Evolutionary conservation across 2,329 filamentous ascomycete species (phyloP).

Genomic region (Alternaria brassicicola): DNA sequence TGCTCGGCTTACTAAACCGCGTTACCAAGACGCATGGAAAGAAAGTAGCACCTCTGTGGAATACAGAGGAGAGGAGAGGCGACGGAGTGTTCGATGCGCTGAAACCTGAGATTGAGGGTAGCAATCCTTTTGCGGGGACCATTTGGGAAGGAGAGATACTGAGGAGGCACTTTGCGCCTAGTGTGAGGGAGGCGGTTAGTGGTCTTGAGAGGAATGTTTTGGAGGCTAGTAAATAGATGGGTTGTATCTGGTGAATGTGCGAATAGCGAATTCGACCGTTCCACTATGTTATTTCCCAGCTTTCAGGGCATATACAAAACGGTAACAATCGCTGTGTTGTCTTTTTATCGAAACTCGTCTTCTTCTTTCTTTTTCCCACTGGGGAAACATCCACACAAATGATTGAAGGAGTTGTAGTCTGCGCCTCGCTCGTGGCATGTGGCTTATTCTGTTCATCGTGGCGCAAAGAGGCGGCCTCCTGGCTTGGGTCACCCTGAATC

Average conservation of each 20-base stretch:
- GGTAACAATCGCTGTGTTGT: no score
- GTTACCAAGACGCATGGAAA: conserved; percentile 80
- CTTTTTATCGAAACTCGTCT: no score
- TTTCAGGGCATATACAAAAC: no score
- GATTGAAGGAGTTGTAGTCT: background rate
- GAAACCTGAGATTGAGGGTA: conserved; percentile 74
- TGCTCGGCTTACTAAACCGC: conserved; percentile 77
- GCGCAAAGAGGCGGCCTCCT: background rate
- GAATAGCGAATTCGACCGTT: background rate
- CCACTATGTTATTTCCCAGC: background rate
- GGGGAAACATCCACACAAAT: background rate
- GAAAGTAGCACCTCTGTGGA: conserved; percentile 86
- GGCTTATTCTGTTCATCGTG: background rate
- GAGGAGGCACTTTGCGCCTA: conserved; percentile 82
- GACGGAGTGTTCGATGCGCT: conserved; percentile 84
- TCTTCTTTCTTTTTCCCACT: background rate
- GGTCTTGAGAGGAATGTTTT: conserved; percentile 43
- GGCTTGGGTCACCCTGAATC: background rate
- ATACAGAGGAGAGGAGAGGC: conserved; percentile 90
- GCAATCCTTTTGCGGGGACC: conserved; percentile 88
- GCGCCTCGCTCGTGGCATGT: background rate
- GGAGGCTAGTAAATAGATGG: conserved; percentile 32
- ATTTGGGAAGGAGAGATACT: conserved; percentile 94
- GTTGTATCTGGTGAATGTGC: background rate
- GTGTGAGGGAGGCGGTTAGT: conserved; percentile 74